Base-by-base conservation (phyloP, 2,329 filamentous ascomycete species). In the Ascomycota sp. region DNA sequence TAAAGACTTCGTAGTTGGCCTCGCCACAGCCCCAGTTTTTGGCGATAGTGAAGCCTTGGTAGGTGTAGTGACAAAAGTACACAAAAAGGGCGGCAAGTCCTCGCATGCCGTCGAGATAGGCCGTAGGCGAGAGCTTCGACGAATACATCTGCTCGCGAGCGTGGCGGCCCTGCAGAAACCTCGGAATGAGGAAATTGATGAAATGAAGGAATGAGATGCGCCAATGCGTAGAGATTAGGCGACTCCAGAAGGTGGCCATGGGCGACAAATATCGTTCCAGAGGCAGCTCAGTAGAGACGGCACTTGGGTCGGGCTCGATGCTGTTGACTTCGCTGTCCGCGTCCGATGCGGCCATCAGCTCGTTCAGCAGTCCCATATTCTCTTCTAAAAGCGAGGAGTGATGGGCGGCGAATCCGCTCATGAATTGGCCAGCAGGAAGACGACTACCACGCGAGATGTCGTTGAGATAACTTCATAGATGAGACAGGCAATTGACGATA, bases 81-180 rank as follows among this genome's bases (percentile, higher is more conserved):
- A 69, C 65, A 34, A 63, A 55, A 21, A 69, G 52, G 5, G 64
- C 63, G 24, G 64, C 65, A 9, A 69, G 43, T 10, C 65, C 65
- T 35, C 65, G 57, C 53, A 69, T 61, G 35, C 65, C 65, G 38
- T 69, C 65, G 28, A 69, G 61, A 38, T 69, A 68, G 7, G 65
- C 56, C 7, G 65, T 69, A 11, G 65, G 63, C 23, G 53, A 44
- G n/a, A 61, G 46, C 28, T 53, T 55, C 17, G 53, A 45, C 4
- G 50, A 44, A n/a, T 51, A 50, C 29, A 50, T 48, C 29, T 53
- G 48, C 31, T 59, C 54, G 24, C 55, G 46, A 22, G 49, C 49
- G 33, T 57, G 44, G 20, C 53, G 52, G 28, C 54, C 50, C 29
- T 63, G 60, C 27, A 65, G 38, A 38, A 66, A 66, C 44, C 57